Conservation (phyloP, 1,284 basidiomycete genomes). For the Hymenochaete sp. region DNA sequence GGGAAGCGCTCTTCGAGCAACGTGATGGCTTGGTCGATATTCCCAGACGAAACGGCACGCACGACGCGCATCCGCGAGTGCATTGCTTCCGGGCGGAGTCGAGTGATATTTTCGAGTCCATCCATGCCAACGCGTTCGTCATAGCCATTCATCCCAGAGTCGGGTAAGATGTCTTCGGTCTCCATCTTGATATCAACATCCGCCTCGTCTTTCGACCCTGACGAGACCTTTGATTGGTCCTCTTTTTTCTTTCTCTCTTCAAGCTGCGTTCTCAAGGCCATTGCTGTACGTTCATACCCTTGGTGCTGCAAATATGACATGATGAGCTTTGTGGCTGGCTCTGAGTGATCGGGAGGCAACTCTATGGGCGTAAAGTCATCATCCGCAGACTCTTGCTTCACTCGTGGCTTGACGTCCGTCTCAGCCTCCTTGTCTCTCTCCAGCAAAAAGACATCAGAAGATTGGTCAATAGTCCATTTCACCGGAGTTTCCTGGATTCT, state of each 20-base stretch:
- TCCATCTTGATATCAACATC: slow-evolving; percentile 21
- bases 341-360: slow-evolving; percentile 22
- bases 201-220: slow-evolving; percentile 11
- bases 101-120: slow-evolving; percentile 4
- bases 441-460: slow-evolving; percentile 16
- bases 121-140: slow-evolving; percentile 2
- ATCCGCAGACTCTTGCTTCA: slow-evolving; percentile 19
- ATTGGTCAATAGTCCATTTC: slow-evolving; percentile 20
- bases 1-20: slow-evolving; percentile 50
- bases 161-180: slow-evolving; percentile 20
- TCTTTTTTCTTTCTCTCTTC: slow-evolving; percentile 20
- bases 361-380: slow-evolving; percentile 20
- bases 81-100: slow-evolving; percentile 38
- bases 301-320: slow-evolving; percentile 73
- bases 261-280: slow-evolving; percentile 52
- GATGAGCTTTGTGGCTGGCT: slow-evolving; percentile 58
- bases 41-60: slow-evolving; percentile 55
- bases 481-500: slow-evolving; percentile 51
- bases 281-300: slow-evolving; percentile 63
- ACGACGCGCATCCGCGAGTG: slow-evolving; percentile 62
- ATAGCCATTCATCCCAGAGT: neutral
- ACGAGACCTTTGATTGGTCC: neutral
- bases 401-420: slow-evolving; percentile 18
- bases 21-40: slow-evolving; percentile 61
- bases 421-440: slow-evolving; percentile 24